phyloP scores from a whole-genome alignment of 2,329 filamentous ascomycete species.

The Cladosporium cucumerinum region DNA sequence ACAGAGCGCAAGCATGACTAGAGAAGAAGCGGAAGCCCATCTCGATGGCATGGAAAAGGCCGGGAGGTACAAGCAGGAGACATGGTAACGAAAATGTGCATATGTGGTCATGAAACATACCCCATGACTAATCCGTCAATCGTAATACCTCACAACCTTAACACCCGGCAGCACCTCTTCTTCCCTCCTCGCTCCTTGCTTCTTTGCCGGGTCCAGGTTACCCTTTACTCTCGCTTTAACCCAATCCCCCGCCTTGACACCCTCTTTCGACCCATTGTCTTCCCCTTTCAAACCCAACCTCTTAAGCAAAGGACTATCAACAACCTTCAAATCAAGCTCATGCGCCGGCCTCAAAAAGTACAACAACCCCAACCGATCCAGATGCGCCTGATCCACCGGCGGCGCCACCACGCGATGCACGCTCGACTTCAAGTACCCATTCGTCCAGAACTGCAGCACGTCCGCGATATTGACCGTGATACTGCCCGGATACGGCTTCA shows the following conservation, averaged over 20 bases:
- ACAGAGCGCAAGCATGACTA: slow-evolving; percentile 37
- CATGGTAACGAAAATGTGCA: slow-evolving; percentile 51
- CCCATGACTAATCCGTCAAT: slow-evolving; percentile 35
- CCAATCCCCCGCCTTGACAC: slow-evolving; percentile 31
- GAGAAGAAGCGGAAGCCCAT: slow-evolving; percentile 54
- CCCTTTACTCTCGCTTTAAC: slow-evolving; percentile 29
- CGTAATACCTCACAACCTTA: slow-evolving; percentile 31
- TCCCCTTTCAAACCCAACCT: slow-evolving; percentile 23
- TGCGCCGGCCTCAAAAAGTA: slow-evolving; percentile 39
- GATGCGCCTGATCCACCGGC: slow-evolving; percentile 46
- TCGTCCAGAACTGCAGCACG: slow-evolving; percentile 39
- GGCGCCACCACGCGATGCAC: slow-evolving; percentile 51
- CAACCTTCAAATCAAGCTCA: slow-evolving; percentile 27
- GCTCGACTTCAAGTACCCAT: slow-evolving; percentile 47
- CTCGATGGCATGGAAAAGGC: slow-evolving; percentile 58
- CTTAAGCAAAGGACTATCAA: slow-evolving; percentile 29
- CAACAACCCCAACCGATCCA: slow-evolving; percentile 44
- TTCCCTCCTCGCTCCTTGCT: slow-evolving; percentile 18
- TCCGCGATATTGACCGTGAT: slow-evolving; percentile 44
- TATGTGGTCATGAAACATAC: slow-evolving; percentile 5
- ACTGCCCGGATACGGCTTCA: slow-evolving; percentile 38
- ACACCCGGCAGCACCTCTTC: slow-evolving; percentile 33
- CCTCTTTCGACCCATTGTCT: slow-evolving; percentile 23
- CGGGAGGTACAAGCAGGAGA: slow-evolving; percentile 66
- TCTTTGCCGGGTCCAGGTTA: slow-evolving; percentile 26